Evolutionary conservation across 164 flowering plant species (phyloP), one percentile per base, ranked within the genome.

Genomic region (Taxillus chinensis): DNA sequence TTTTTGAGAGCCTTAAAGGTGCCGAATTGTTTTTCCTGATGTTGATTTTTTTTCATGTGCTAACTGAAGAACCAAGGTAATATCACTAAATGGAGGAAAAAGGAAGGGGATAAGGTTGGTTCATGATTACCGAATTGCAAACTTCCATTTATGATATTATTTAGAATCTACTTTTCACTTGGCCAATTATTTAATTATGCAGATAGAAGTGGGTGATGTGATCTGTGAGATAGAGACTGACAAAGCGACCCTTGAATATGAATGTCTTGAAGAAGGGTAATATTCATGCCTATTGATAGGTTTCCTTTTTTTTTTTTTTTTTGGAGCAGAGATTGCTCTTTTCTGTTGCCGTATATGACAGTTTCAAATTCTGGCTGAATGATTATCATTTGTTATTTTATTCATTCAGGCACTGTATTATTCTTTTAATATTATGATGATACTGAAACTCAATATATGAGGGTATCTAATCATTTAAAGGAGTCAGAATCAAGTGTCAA

Each of bases 141-240:
- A 51, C 54, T 15, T 6, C 7, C 7, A 27, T 27, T 27, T 27
- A 27, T 27, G 27, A 27, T 27, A 27, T 27, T 27, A 2, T 27
- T 27, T 27, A 11, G 12, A 48, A 48, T 48, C 1, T 48, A 2
- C 2, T 7, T 48, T 7, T 8, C 3, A 48, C 12, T 11, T 11
- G 27, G 27, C 27, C 27, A 27, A 27, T 7, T 11, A 14, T 11
- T 7, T 8, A 48, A 48, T 48, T 48, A 3, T 48, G 51, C 51
- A 48, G 51, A 48, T 48, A 48, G 51, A 48, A 48, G 51, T 48
- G 51, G 51, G 51, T 48, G 51, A 48, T 48, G 51, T 48, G 51
- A 48, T 48, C 13, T 48, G 51, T 48, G 51, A 48, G 13, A 48
- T 48, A 48, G 51, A 48, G 51, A 48, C 51, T 3, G 51, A 48